phyloP scores from a whole-genome alignment of 495 filamentous ascomycete species.

The Penicillium silybi region DNA sequence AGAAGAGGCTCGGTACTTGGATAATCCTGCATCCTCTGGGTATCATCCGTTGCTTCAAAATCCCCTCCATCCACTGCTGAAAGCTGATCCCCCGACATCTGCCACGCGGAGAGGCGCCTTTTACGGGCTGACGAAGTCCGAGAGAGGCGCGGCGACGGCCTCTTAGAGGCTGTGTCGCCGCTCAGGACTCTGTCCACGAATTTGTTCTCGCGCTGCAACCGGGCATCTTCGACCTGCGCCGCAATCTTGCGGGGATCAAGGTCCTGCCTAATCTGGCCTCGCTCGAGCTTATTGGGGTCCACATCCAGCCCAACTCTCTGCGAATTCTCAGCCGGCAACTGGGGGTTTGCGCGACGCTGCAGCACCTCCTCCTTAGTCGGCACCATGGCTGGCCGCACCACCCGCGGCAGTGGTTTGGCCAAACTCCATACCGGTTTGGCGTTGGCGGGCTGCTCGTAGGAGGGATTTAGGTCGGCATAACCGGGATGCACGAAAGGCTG shows the following conservation, averaged over 20 bases:
- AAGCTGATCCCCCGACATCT: conserved; percentile 15
- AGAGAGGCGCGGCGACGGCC: conserved; percentile 23
- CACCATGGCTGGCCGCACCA: conserved; percentile 44
- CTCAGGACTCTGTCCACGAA: conserved; percentile 37
- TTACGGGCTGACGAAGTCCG: conserved; percentile 24
- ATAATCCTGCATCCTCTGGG: background rate
- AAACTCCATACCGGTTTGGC: conserved; percentile 47
- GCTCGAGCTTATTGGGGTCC: conserved; percentile 37
- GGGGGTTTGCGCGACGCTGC: conserved; percentile 23
- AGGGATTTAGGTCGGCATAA: conserved; percentile 44
- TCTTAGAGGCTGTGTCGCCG: conserved; percentile 17
- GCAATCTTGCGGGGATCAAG: conserved; percentile 38
- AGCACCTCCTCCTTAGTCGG: conserved; percentile 37
- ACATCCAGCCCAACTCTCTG: conserved; percentile 33
- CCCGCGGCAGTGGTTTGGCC: conserved; percentile 46
- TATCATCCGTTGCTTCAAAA: conserved; percentile 12
- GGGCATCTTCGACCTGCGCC: conserved; percentile 41
- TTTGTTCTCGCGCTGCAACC: conserved; percentile 37
- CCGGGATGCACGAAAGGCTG: conserved; percentile 43
- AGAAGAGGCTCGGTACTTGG: conserved; percentile 15
- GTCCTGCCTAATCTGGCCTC: conserved; percentile 29
- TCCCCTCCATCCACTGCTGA: conserved; percentile 25
- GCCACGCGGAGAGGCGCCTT: conserved; percentile 22
- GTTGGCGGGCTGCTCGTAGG: conserved; percentile 37
- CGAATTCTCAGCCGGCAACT: conserved; percentile 34